Percentiles rank a stretch among this genome's conserved stretches.
Evolutionary conservation across 2,329 filamentous ascomycete genomes (phyloP).

Genomic region (Penicillium fuscoglaucum): DNA sequence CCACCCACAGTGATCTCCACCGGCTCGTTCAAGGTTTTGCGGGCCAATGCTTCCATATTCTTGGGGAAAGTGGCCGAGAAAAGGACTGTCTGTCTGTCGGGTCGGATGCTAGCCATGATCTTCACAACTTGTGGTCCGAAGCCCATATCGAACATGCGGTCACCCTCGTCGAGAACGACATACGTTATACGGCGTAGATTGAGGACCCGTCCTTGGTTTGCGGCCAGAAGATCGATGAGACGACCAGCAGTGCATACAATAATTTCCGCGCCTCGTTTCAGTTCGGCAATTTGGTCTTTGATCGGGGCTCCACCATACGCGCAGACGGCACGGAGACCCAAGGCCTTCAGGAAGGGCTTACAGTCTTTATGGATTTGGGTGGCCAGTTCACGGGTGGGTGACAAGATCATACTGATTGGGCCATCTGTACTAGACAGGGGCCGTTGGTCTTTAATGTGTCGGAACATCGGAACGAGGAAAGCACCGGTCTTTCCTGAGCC

Average conservation of each 20-base stretch:
- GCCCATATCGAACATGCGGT: slow-evolving; percentile 99
- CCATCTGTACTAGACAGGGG: slow-evolving; percentile 81
- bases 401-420: slow-evolving; percentile 84
- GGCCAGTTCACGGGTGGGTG: slow-evolving; percentile 89
- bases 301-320: slow-evolving; percentile 95
- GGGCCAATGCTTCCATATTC: slow-evolving; percentile 85
- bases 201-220: slow-evolving; percentile 91
- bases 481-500: slow-evolving; percentile 97
- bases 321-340: slow-evolving; percentile 82
- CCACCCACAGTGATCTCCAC: slow-evolving; percentile 93
- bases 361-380: slow-evolving; percentile 93
- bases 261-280: slow-evolving; percentile 93
- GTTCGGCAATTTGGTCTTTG: slow-evolving; percentile 93
- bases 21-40: slow-evolving; percentile 81
- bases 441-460: slow-evolving; percentile 92
- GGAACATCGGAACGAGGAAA: slow-evolving; percentile 94
- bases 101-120: slow-evolving; percentile 86
- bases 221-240: slow-evolving; percentile 90
- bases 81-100: slow-evolving; percentile 88
- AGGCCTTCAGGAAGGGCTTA: slow-evolving; percentile 87
- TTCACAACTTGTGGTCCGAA: slow-evolving; percentile 99
- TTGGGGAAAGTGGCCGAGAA: slow-evolving; percentile 96
- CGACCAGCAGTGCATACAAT: slow-evolving; percentile 93
- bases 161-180: slow-evolving; percentile 92
- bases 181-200: slow-evolving; percentile 89